phyloP scores from a whole-genome alignment of 208 protist genomes.

The Porcisia deanei region DNA sequence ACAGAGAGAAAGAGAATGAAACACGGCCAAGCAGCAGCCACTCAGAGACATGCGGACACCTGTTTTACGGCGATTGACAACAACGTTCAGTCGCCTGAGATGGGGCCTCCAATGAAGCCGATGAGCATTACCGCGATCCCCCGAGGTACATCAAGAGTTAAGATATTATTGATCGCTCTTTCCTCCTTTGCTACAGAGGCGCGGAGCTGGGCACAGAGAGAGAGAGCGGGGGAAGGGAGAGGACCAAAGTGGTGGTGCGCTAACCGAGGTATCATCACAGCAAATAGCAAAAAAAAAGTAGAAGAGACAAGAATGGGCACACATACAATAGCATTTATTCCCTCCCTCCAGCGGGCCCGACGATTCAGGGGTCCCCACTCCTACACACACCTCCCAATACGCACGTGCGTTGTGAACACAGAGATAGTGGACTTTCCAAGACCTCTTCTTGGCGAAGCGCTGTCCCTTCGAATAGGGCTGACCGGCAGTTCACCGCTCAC shows the following conservation, averaged over 20 bases:
- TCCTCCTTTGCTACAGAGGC: background rate
- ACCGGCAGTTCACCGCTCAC: background rate
- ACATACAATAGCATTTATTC: too few species aligned
- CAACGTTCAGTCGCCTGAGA: background rate
- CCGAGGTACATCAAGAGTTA: background rate
- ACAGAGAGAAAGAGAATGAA: slow-evolving; percentile 9
- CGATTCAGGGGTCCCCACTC: background rate
- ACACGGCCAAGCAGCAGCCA: background rate
- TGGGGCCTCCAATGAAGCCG: background rate
- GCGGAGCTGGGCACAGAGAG: background rate
- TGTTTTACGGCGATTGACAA: background rate
- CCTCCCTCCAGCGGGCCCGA: too few species aligned
- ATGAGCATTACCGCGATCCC: background rate
- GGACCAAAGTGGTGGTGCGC: background rate
- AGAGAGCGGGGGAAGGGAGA: background rate
- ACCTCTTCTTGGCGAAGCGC: too few species aligned
- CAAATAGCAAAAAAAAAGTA: slow-evolving; percentile 4
- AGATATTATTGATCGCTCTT: background rate
- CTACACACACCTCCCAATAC: background rate
- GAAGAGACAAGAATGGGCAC: background rate
- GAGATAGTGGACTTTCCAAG: too few species aligned
- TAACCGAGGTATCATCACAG: background rate
- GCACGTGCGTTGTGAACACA: background rate
- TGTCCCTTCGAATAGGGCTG: background rate
- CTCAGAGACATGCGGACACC: background rate